phyloP scores from a whole-genome alignment of 2,329 filamentous ascomycete genomes.

The Verticillium nonalfalfae region DNA sequence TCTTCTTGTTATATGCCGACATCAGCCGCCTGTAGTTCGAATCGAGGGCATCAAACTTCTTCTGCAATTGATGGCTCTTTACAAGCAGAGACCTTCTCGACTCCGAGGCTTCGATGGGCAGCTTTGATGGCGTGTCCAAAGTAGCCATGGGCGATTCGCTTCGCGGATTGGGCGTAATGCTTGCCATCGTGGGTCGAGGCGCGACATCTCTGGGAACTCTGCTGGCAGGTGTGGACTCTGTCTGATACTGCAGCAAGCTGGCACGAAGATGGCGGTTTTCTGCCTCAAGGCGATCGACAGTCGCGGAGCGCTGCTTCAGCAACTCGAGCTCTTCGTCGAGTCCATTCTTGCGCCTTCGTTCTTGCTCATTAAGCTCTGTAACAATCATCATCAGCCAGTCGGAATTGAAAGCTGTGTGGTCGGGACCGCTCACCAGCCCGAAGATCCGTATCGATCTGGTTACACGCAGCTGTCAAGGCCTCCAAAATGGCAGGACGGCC shows the following conservation, averaged over 20 bases:
- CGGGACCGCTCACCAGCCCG: conserved; percentile 22
- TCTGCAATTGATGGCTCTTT: conserved; percentile 23
- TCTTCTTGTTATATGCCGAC: conserved; percentile 30
- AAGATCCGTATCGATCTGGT: conserved; percentile 30
- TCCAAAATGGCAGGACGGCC: conserved; percentile 32
- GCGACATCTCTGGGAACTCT: background rate
- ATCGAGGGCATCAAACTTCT: conserved; percentile 32
- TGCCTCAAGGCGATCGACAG: conserved; percentile 28
- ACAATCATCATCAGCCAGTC: conserved; percentile 5
- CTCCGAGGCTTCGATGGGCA: background rate
- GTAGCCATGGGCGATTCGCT: background rate
- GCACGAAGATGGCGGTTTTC: conserved; percentile 34
- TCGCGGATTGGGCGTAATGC: background rate
- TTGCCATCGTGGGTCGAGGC: background rate
- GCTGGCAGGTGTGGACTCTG: conserved; percentile 3
- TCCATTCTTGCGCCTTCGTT: conserved; percentile 4
- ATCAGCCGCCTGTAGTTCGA: conserved; percentile 33
- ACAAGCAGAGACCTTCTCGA: background rate
- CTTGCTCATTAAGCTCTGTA: conserved; percentile 18
- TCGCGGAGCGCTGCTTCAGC: conserved; percentile 22
- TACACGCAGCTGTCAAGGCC: conserved; percentile 31
- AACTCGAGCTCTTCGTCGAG: conserved; percentile 23
- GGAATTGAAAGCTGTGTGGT: background rate
- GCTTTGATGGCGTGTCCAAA: background rate
- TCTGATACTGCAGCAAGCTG: conserved; percentile 25